phyloP scores from a whole-genome alignment of 257 asterid species.

The Ilex aquifolium region DNA sequence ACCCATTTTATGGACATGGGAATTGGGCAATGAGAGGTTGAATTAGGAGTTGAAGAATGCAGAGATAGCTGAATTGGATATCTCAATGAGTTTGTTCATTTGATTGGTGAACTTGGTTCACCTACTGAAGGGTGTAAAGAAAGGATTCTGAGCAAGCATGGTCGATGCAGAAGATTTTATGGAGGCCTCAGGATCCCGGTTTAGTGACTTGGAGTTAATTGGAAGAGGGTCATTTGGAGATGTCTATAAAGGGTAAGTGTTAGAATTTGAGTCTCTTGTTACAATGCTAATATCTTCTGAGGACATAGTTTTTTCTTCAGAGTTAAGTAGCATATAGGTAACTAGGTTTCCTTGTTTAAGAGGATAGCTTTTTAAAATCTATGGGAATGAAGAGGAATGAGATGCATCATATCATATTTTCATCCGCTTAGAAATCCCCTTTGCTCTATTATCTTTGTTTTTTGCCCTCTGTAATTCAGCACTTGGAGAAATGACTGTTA shows the following conservation, averaged over 20 bases:
- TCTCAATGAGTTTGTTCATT: too few relatives aligned
- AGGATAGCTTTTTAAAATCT: too few relatives aligned
- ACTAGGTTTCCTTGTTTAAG: too few relatives aligned
- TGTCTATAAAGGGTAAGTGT: constrained; percentile 85
- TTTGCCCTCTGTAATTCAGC: too few relatives aligned
- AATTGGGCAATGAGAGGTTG: constrained; percentile 13
- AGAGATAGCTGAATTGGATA: constrained; percentile 9
- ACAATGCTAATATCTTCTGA: too few relatives aligned
- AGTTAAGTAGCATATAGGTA: too few relatives aligned
- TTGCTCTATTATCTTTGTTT: too few relatives aligned
- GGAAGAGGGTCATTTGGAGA: constrained; percentile 99
- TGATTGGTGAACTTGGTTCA: not conserved
- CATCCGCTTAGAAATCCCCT: too few relatives aligned
- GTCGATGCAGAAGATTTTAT: constrained; percentile 69
- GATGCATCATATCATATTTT: too few relatives aligned
- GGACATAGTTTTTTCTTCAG: too few relatives aligned
- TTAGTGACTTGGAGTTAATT: constrained; percentile 81
- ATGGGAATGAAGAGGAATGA: too few relatives aligned
- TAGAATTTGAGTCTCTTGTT: not conserved
- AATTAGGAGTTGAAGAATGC: constrained; percentile 6
- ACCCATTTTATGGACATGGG: constrained; percentile 5
- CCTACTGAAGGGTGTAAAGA: constrained; percentile 8
- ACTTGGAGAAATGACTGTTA: too few relatives aligned
- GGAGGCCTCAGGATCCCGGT: constrained; percentile 86
- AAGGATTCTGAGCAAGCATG: constrained; percentile 28